Evolutionary conservation across 2,329 filamentous ascomycete species (phyloP).

Genomic region (Calonectria hawksworthii): DNA sequence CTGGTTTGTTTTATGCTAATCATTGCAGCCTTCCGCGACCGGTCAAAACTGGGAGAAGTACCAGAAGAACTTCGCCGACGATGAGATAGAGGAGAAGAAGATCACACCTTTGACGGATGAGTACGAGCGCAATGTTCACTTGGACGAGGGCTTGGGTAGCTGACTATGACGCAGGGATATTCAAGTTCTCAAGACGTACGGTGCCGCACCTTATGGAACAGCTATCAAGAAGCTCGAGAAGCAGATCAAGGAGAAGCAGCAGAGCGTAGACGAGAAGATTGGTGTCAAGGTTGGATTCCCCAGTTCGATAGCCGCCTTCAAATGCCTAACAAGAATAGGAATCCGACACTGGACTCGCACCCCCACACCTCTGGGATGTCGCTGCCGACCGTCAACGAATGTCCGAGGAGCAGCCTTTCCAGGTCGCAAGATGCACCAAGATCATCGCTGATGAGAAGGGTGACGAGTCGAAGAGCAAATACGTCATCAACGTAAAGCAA

Average conservation of each 20-base stretch:
- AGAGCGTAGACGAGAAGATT: conserved; percentile 99
- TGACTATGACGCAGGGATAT: conserved; percentile 80
- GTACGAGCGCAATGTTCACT: conserved; percentile 66
- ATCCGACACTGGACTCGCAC: conserved; percentile 97
- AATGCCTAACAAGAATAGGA: conserved; percentile 69
- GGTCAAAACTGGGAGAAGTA: conserved; percentile 99
- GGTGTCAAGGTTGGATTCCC: conserved; percentile 76
- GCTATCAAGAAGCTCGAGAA: conserved; percentile 98
- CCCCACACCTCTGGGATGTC: conserved; percentile 98
- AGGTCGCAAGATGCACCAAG: conserved; percentile 98
- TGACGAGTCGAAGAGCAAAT: conserved; percentile 99
- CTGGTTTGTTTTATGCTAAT: conserved; percentile 41
- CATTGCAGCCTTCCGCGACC: conserved; percentile 87
- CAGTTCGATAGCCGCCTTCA: neutral
- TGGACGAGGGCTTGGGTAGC: conserved; percentile 24
- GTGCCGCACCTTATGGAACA: conserved; percentile 93
- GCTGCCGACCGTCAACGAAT: conserved; percentile 98
- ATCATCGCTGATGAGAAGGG: conserved; percentile 95
- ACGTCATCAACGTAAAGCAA: conserved; percentile 99
- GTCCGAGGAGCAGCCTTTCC: conserved; percentile 97
- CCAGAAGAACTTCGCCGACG: conserved; percentile 95
- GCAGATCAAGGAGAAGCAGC: conserved; percentile 99
- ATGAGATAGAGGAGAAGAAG: conserved; percentile 99
- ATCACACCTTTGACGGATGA: conserved; percentile 97
- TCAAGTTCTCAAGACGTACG: conserved; percentile 98